phyloP scores from a whole-genome alignment of 352 stramenopile species.

The Phytophthora melonis region DNA sequence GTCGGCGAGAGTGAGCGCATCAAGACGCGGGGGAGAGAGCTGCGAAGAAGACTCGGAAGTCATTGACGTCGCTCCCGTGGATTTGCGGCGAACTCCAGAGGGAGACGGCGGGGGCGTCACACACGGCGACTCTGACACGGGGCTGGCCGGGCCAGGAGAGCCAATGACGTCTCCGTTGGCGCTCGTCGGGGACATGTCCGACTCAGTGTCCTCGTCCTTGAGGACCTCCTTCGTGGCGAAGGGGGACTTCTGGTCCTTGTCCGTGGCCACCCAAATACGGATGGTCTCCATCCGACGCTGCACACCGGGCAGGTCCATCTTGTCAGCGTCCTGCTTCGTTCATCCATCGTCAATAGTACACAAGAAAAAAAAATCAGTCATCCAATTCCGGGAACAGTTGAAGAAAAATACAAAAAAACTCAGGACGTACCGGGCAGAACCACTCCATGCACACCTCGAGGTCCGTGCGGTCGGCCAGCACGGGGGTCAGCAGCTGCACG shows the following conservation, averaged over 20 bases:
- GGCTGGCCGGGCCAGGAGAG: slow-evolving; percentile 67
- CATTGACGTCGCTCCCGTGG: slow-evolving; percentile 49
- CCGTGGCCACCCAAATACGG: slow-evolving; percentile 88
- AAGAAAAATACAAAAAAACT: slow-evolving; percentile 22
- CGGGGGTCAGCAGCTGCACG: slow-evolving; percentile 81
- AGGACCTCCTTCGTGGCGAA: slow-evolving; percentile 60
- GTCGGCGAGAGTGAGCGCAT: slow-evolving; percentile 53
- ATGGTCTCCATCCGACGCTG: slow-evolving; percentile 80
- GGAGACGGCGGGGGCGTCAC: slow-evolving; percentile 63
- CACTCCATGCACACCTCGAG: slow-evolving; percentile 91
- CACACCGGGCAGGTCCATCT: slow-evolving; percentile 64
- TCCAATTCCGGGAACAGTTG: slow-evolving; percentile 13
- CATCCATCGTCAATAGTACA: too few relatives aligned
- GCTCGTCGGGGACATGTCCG: slow-evolving; percentile 62
- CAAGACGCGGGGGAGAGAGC: slow-evolving; percentile 50
- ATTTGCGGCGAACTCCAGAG: slow-evolving; percentile 45
- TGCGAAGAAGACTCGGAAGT: slow-evolving; percentile 58
- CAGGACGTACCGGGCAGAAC: slow-evolving; percentile 75
- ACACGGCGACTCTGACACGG: slow-evolving; percentile 45
- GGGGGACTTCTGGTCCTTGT: slow-evolving; percentile 89
- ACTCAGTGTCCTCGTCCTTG: slow-evolving; percentile 76
- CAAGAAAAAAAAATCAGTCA: slow-evolving; percentile 1
- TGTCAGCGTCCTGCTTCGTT: slow-evolving; percentile 61
- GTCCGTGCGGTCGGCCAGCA: slow-evolving; percentile 83
- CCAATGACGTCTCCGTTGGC: slow-evolving; percentile 51